A percentile compares a stretch with the other conserved stretches of the same genome.
These are phyloP conservation scores for Apostasia shenzhenica DNA, from an alignment of 106 monocot genomes.

Conservation along the genomic window DNA sequence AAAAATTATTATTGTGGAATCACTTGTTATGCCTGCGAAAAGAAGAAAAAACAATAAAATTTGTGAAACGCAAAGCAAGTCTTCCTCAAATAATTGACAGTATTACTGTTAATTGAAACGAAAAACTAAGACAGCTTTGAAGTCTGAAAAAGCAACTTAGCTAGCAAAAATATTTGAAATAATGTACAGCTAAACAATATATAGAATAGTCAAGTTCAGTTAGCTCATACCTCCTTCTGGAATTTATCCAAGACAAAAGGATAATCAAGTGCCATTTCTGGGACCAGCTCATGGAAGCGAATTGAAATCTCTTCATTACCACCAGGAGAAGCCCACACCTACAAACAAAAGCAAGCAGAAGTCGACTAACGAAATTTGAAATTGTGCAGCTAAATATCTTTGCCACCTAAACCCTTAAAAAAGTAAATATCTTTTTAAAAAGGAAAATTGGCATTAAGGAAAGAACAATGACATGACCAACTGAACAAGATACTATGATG, in stretches of 20 bases:
- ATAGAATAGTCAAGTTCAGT: not conserved
- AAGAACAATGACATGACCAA: not conserved
- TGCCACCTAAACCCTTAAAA: not conserved
- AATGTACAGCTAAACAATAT: not conserved
- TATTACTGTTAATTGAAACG: too few relatives aligned
- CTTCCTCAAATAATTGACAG: too few relatives aligned
- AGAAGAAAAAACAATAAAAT: too few relatives aligned
- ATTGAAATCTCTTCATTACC: conserved; percentile 51
- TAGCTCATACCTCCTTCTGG: conserved; percentile 76
- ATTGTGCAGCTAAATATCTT: not conserved
- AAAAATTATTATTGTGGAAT: too few relatives aligned
- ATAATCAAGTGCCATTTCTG: conserved; percentile 89
- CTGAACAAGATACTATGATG: not conserved
- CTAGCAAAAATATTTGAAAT: not conserved
- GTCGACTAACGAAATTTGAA: not conserved
- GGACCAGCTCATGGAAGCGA: conserved; percentile 72
- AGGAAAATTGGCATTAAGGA: too few relatives aligned
- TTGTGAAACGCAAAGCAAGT: too few relatives aligned
- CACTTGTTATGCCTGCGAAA: too few relatives aligned
- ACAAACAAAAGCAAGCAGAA: conserved; percentile 7
- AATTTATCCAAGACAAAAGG: conserved; percentile 95
- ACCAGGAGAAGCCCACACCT: conserved; percentile 56
- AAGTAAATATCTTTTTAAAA: too few relatives aligned
- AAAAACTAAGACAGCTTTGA: too few relatives aligned
- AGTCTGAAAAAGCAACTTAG: not conserved